Evolutionary conservation across 352 stramenopile genomes (phyloP).

Genomic region (Thraustochytrium sp.): DNA sequence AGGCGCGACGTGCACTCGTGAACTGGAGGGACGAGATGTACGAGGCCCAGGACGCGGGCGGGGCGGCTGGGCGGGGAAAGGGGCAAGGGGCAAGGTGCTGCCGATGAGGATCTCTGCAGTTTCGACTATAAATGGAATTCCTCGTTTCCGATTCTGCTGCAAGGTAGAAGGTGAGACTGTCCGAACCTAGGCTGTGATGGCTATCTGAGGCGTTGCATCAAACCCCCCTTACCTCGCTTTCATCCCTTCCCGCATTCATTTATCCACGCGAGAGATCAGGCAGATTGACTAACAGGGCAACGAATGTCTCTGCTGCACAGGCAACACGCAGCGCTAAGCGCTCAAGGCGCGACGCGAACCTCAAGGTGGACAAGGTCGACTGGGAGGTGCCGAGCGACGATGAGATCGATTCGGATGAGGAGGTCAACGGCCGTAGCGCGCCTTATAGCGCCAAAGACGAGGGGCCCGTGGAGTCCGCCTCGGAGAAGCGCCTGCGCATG

Average conservation of each 20-base stretch:
- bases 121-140: constrained; percentile 43
- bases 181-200: constrained; percentile 21
- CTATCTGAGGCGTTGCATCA: background rate
- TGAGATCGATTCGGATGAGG: background rate
- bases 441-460: background rate
- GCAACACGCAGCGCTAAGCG: no score
- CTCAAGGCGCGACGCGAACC: background rate
- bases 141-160: constrained; percentile 33
- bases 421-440: background rate
- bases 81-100: background rate
- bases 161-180: constrained; percentile 31
- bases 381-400: background rate
- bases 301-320: no score
- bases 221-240: background rate
- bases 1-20: no score
- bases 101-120: constrained; percentile 31
- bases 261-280: background rate
- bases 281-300: background rate
- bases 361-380: background rate
- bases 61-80: background rate
- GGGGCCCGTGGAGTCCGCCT: background rate
- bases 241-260: no score
- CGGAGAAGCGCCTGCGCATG: background rate
- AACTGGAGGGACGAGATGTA: no score
- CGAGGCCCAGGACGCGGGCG: background rate